Base-by-base conservation (phyloP, 176 grass and related monocot genomes). In the Triticum monococcum region DNA sequence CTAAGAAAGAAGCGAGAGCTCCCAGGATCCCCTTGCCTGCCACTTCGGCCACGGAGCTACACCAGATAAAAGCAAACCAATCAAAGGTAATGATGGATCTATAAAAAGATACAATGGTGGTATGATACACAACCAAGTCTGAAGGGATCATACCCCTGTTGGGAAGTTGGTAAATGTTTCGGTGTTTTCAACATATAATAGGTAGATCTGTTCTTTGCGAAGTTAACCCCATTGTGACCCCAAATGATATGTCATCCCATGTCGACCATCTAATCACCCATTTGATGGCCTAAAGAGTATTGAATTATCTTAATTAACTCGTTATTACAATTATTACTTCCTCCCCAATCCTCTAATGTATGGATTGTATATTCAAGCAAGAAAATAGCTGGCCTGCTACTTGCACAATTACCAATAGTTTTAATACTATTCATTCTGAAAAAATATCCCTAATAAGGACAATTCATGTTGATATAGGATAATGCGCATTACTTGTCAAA, bases 1-100 rank as follows among this genome's bases (percentile, higher is more conserved):
- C 96, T 98, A 87, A 98, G 96, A 79, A 98, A 98, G 82, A 96
- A 98, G 2, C 96, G 91, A 89, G 96, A 98, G 82, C 96, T 88
- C 81, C 96, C 96, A 38, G 96, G 96, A 89, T 98, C 96, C 67
- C 96, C 96, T 92, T 98, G 96, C 79, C 96, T 92, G 50, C 96
- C 96, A 86, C 96, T 96, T 92, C 96, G 85, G 89, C 91, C 96
- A 79, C 91, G 96, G 68, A 98, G 90, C 96, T 98, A 90, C n/a
- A 83, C 54, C 57, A 86, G 41, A 84, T 63, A 92, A 83, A 78
- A 68, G 25, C n/a, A 86, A 92, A 83, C 37, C 14, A 72, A 77
- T 81, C 72, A 83, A 84, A 50, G 18, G 20, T 59, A 59, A 22
- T 22, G 56, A 59, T 59, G 20, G 56, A 59, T 59, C 56, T 22